These are phyloP conservation scores for Diplocarpon rosae DNA, from an alignment of 2,329 filamentous ascomycete genomes.

Conservation along the genomic window DNA sequence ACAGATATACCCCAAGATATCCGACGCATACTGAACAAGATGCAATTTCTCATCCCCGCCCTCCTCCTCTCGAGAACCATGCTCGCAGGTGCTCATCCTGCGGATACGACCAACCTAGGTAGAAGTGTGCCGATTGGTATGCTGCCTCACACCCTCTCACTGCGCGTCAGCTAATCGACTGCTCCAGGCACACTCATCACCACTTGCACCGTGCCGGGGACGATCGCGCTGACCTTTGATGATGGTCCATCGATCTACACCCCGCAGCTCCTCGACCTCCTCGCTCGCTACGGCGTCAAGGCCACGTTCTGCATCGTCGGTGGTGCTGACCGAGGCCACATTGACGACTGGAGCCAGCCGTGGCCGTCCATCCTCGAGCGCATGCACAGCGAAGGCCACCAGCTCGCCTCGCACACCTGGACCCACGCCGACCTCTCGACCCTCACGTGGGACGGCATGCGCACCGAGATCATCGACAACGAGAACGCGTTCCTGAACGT, in stretches of 20 bases:
- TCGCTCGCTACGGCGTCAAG: conserved; percentile 45
- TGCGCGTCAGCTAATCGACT: not conserved
- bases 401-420: conserved; percentile 47
- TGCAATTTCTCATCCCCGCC: no score
- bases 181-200: not conserved
- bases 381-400: conserved; percentile 37
- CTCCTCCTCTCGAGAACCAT: no score
- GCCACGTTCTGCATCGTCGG: conserved; percentile 44
- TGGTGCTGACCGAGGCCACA: conserved; percentile 41
- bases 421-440: conserved; percentile 35
- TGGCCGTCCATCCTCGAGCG: conserved; percentile 35
- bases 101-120: no score
- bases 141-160: no score
- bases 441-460: conserved; percentile 30
- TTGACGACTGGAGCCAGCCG: conserved; percentile 36
- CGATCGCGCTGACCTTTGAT: conserved; percentile 54
- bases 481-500: conserved; percentile 42
- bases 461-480: conserved; percentile 37
- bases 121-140: no score
- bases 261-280: conserved; percentile 44
- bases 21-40: no score
- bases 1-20: no score
- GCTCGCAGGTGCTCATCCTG: no score
- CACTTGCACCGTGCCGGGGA: conserved; percentile 39
- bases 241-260: conserved; percentile 54